Base-by-base conservation (phyloP, 192 early-diverging fungal species). In the Rhizoclosmatium globosum region DNA sequence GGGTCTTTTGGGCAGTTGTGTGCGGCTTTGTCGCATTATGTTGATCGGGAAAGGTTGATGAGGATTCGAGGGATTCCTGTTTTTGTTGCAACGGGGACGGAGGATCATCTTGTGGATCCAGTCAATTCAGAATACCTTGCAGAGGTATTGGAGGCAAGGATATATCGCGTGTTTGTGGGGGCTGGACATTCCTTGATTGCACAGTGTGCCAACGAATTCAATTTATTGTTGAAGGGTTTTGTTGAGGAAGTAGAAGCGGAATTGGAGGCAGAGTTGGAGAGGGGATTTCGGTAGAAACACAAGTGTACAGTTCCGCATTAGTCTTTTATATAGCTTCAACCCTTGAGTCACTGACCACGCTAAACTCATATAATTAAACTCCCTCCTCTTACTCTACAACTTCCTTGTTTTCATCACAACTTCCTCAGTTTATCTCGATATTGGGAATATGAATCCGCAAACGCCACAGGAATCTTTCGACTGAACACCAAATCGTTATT, bases 21-120 rank as follows among this genome's bases (percentile, higher is more conserved):
- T 21, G 75, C 75, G 6, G 45, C 48, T 31, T 7, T 68, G 7
- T 47, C 64, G 11, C 75, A 77, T 47, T 56, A 68, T 44, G 75
- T 77, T 2, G 38, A 46, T 0, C 7, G 23, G 11, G 38, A 41
- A 11, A 62, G 75, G 4, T 47, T 77, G 7, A 13, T n/a, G 11
- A 31, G 1, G 19, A 65, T 77, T 47, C 11, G 6, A 19, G 21
- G 31, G 6, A 79, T 79, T 48, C 69, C 69, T 3, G 58, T 74
- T 4, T 47, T 74, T 11, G 78, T 79, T 2, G 19, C 7, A 47
- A 74, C 78, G 23, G 78, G 78, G n/a, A 79, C 78, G 2, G 76
- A 71, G 78, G 78, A 79, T 44, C 76, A 79, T 48, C 47, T 79
- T 7, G 64, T 79, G 48, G 13, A 74, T 41, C 78, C 69, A 17